phyloP scores from a whole-genome alignment of 305 asterid species.

The Solanum hybrid region DNA sequence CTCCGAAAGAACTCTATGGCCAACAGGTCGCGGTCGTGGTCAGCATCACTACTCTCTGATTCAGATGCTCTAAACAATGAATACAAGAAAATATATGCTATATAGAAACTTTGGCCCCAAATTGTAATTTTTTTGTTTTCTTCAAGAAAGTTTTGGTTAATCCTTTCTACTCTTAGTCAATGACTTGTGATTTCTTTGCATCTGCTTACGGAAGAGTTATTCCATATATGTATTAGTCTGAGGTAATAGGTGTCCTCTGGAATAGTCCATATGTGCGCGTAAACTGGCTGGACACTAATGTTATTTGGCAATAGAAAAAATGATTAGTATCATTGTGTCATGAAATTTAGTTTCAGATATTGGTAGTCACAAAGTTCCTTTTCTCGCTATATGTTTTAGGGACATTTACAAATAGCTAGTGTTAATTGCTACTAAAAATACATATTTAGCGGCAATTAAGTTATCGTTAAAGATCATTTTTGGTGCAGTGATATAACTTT shows the following conservation, averaged over 20 bases:
- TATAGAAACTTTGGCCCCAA: constrained; percentile 12
- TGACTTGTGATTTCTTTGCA: not conserved
- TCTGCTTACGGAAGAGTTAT: not conserved
- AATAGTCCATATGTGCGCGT: not conserved
- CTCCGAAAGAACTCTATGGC: constrained; percentile 1
- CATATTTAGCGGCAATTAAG: not conserved
- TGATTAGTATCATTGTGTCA: not conserved
- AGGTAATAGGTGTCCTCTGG: not conserved
- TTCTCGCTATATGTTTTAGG: not conserved
- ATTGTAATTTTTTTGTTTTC: not conserved
- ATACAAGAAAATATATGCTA: constrained; percentile 23
- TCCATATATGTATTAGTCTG: not conserved
- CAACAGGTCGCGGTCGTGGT: constrained; percentile 7
- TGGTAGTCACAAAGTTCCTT: not conserved
- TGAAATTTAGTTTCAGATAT: not conserved
- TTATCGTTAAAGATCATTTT: not conserved
- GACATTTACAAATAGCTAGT: too few relatives aligned
- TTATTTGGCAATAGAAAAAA: not conserved
- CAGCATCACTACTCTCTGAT: constrained; percentile 10
- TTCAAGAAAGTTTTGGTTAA: not conserved
- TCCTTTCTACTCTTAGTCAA: not conserved
- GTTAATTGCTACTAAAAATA: not conserved
- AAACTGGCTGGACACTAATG: not conserved
- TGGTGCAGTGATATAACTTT: not conserved
- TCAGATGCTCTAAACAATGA: constrained; percentile 13